Conservation (phyloP, 2,329 filamentous ascomycete genomes). For the Penicillium corylophilum region DNA sequence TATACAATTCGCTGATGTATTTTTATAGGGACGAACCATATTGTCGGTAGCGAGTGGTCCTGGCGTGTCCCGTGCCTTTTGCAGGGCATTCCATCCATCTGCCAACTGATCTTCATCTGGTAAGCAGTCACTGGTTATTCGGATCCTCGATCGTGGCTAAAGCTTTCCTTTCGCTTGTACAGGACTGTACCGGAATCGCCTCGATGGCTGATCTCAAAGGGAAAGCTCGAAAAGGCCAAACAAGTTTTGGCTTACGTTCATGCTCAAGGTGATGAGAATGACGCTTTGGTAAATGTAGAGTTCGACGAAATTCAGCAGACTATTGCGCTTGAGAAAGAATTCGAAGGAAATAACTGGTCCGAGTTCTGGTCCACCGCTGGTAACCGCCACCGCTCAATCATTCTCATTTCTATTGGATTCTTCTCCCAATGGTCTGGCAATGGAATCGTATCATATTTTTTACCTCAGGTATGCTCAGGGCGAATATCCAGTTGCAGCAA, state of each 20-base stretch:
- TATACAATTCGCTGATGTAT: background rate
- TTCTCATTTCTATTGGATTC: constrained; percentile 53
- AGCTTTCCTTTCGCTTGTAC: background rate
- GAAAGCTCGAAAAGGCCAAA: constrained; percentile 23
- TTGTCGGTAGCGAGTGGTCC: constrained; percentile 33
- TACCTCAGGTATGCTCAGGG: constrained; percentile 13
- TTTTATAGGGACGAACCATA: constrained; percentile 13
- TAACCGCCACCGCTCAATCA: constrained; percentile 54
- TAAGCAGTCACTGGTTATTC: constrained; percentile 23
- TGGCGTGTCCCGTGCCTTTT: constrained; percentile 66
- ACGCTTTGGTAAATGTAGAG: constrained; percentile 24
- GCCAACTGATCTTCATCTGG: constrained; percentile 64
- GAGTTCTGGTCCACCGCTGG: constrained; percentile 34
- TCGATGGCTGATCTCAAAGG: constrained; percentile 44
- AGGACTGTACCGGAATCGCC: constrained; percentile 61
- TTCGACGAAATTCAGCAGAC: constrained; percentile 18
- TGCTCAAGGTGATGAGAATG: constrained; percentile 39
- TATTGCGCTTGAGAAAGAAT: constrained; percentile 15
- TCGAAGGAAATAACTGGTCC: constrained; percentile 12
- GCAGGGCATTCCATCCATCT: constrained; percentile 56
- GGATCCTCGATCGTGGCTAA: constrained; percentile 38
- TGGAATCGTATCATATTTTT: constrained; percentile 39
- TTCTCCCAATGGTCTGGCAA: constrained; percentile 60
- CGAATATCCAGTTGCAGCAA: too few relatives aligned
- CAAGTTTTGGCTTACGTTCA: constrained; percentile 36